Evolutionary conservation across 495 filamentous ascomycete genomes (phyloP), one percentile per base, ranked within the genome.

Genomic region (Neurospora intermedia): DNA sequence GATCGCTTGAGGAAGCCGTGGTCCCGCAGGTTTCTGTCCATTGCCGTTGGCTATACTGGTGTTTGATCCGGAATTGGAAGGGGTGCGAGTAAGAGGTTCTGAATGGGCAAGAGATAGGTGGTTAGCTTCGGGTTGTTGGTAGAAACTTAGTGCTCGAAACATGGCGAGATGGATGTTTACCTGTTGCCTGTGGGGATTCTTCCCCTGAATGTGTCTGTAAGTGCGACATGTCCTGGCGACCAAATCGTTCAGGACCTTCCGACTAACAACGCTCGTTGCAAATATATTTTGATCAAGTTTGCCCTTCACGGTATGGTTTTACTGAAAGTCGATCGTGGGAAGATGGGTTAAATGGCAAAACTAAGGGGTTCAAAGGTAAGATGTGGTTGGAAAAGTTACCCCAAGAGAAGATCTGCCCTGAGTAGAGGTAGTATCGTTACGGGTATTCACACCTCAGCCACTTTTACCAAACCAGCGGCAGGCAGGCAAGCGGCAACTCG

Each of bases 1-100:
- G 75, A 97, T 96, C 27, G 88, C 86, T 73, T 94, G 93, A 0
- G 94, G 94, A 31, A 90, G 72, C 23, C 38, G 69, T 31, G 15
- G 35, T 15, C 72, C 70, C 10, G 27, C 10, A 23, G 46, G 15
- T 66, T 66, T 70, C 54, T 66, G 54, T 66, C 54, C 54, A 35
- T 66, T 66, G 23, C 54, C 15, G 23, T 9, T 9, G 13, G 38
- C 11, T 70, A 23, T 39, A 31, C 69, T 39, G 69, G 18, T 45
- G 40, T 23, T 15, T 43, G 69, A 66, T 15, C 54, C 54, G 27
- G 54, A 66, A 38, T 16, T 66, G 6, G 54, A 66, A 66, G 54
- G 54, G 2, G 27, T 66, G 54, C 54, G 54, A 66, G 27, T 15
- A 9, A 66, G 54, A 9, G 13, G 16, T 9, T 66, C 54, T 66